Evolutionary conservation across 2,329 filamentous ascomycete genomes (phyloP).

Genomic region (Neofusicoccum sp.): DNA sequence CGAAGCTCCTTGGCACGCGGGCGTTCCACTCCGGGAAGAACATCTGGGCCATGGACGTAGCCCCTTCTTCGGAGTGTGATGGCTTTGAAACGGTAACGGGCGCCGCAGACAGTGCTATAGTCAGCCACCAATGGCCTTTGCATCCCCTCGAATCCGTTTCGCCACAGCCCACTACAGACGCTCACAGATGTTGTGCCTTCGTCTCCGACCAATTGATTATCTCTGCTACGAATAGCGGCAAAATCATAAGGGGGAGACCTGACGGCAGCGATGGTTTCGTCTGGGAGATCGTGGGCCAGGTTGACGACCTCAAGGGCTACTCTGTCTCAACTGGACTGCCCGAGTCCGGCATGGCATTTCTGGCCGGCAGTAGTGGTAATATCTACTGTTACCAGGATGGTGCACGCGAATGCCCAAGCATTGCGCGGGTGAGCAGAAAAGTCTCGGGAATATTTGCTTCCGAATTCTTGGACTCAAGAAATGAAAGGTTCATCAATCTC

Average conservation of each 20-base stretch:
- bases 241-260: slow-evolving; percentile 40
- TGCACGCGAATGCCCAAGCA: slow-evolving; percentile 25
- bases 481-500: slow-evolving; percentile 29
- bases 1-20: slow-evolving; percentile 60
- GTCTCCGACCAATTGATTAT: slow-evolving; percentile 9
- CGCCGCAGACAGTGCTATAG: slow-evolving; percentile 76
- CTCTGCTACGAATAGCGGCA: slow-evolving; percentile 59
- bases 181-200: slow-evolving; percentile 15
- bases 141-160: slow-evolving; percentile 5
- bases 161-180: slow-evolving; percentile 13
- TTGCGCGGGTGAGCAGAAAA: slow-evolving; percentile 40
- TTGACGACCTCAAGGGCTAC: slow-evolving; percentile 50
- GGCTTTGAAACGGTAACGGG: slow-evolving; percentile 57
- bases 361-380: slow-evolving; percentile 50
- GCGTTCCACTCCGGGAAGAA: slow-evolving; percentile 83
- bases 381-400: slow-evolving; percentile 42
- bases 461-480: background rate
- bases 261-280: background rate
- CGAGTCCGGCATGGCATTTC: slow-evolving; percentile 43
- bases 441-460: slow-evolving; percentile 44
- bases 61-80: background rate
- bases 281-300: slow-evolving; percentile 35
- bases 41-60: slow-evolving; percentile 72
- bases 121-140: slow-evolving; percentile 23
- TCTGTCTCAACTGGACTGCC: slow-evolving; percentile 48